Conservation (phyloP, 1,139 yeast species). For the Taiozyma onychis region DNA sequence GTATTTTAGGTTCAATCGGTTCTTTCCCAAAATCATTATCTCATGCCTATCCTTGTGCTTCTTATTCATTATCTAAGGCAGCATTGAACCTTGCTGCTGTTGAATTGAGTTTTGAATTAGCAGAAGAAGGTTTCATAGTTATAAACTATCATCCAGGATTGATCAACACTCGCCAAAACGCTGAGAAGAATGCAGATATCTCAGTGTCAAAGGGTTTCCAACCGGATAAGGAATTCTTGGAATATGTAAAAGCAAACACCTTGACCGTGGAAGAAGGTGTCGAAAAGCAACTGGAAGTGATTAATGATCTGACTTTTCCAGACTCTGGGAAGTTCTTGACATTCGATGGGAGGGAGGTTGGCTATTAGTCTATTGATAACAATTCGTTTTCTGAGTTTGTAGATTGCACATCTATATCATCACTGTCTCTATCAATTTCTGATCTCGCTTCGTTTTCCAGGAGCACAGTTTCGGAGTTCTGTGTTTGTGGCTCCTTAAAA, state of each 20-base stretch:
- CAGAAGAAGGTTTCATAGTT: conserved; percentile 23
- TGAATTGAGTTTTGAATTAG: conserved; percentile 23
- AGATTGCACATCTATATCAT: background rate
- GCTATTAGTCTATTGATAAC: conserved; percentile 7
- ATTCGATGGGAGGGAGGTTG: conserved; percentile 12
- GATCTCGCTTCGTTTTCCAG: background rate
- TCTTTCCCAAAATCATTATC: conserved; percentile 12
- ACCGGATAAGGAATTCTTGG: conserved; percentile 11
- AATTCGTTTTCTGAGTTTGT: background rate
- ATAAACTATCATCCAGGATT: conserved; percentile 31
- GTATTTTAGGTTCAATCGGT: conserved; percentile 25
- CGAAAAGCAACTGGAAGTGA: conserved; percentile 12
- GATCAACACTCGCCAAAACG: conserved; percentile 15
- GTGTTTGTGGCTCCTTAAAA: too few species aligned
- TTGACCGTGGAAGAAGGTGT: conserved; percentile 13
- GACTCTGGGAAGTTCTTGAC: conserved; percentile 18
- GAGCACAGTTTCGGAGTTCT: background rate
- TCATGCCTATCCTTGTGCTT: conserved; percentile 19
- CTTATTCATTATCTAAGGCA: conserved; percentile 30
- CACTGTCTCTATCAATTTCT: background rate
- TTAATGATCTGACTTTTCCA: conserved; percentile 6
- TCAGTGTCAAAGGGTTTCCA: conserved; percentile 10
- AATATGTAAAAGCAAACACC: conserved; percentile 9
- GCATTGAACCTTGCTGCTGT: conserved; percentile 26
- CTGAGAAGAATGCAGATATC: conserved; percentile 25